These are phyloP conservation scores for Mucor ambiguus DNA, from an alignment of 371 early-diverging fungal genomes.

Conservation along the genomic window DNA sequence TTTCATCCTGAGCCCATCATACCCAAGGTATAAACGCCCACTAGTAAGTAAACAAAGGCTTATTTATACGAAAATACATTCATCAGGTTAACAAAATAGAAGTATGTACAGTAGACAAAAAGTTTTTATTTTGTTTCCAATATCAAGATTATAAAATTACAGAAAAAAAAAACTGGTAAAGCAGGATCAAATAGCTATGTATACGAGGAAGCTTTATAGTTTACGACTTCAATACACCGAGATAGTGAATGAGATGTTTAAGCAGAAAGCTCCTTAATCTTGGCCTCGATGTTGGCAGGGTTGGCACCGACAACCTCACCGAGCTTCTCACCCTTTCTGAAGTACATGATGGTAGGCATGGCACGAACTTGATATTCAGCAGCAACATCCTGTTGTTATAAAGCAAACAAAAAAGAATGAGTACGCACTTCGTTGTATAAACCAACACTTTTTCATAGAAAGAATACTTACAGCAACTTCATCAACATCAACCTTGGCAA, in stretches of 20 bases:
- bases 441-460: not conserved
- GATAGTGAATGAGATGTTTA: not conserved
- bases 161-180: not conserved
- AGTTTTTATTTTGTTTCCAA: not conserved
- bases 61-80: not conserved
- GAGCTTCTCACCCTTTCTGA: conserved; percentile 71
- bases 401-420: not conserved
- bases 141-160: not conserved
- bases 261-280: conserved; percentile 18
- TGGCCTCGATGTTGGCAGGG: conserved; percentile 23
- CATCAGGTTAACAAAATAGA: too few relatives aligned
- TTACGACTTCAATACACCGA: not conserved
- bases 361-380: conserved; percentile 69
- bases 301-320: conserved; percentile 79
- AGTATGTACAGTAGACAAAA: not conserved
- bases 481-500: conserved; percentile 89
- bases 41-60: not conserved
- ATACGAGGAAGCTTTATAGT: not conserved
- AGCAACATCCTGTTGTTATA: conserved; percentile 64
- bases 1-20: not conserved
- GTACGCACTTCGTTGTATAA: not conserved
- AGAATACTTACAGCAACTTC: conserved; percentile 52
- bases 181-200: not conserved
- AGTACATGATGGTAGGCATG: conserved; percentile 93
- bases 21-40: too few relatives aligned